Percentiles rank a stretch among this genome's conserved stretches.
Evolutionary conservation across 805 yeast genomes (phyloP).

Genomic region (Monosporozyma siamensis): DNA sequence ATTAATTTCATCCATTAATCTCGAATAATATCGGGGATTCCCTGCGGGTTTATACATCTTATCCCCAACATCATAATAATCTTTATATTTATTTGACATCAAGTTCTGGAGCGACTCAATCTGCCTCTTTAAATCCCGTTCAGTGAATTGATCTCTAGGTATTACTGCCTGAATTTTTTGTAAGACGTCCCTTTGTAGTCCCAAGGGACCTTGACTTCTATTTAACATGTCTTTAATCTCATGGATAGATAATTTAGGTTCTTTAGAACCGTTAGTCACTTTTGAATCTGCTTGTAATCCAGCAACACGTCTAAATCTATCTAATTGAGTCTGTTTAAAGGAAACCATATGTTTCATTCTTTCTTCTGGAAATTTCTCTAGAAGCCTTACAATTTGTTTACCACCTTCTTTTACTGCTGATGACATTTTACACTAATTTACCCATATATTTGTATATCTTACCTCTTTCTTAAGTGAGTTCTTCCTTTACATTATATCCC

Average conservation of each 20-base stretch:
- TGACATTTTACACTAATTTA: conserved; percentile 8
- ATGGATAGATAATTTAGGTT: conserved; percentile 33
- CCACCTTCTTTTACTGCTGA: conserved; percentile 39
- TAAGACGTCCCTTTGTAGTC: conserved; percentile 40
- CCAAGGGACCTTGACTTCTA: conserved; percentile 33
- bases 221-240: conserved; percentile 33
- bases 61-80: conserved; percentile 54
- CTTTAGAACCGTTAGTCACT: conserved; percentile 30
- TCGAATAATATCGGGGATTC: conserved; percentile 66
- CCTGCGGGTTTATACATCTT: conserved; percentile 74
- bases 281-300: conserved; percentile 29
- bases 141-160: conserved; percentile 43
- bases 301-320: conserved; percentile 44
- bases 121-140: conserved; percentile 42
- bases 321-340: conserved; percentile 57
- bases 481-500: too few species aligned
- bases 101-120: conserved; percentile 48
- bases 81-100: conserved; percentile 50
- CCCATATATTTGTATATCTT: not conserved
- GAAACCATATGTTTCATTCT: conserved; percentile 59
- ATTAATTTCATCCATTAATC: conserved; percentile 59
- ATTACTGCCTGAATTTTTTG: conserved; percentile 34
- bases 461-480: not conserved
- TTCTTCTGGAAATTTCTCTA: conserved; percentile 61
- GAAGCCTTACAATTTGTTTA: conserved; percentile 45